A percentile compares a stretch with the other conserved stretches of the same genome.
Conservation (phyloP, 2,329 filamentous ascomycete genomes). For the Xylaria arbuscula region DNA sequence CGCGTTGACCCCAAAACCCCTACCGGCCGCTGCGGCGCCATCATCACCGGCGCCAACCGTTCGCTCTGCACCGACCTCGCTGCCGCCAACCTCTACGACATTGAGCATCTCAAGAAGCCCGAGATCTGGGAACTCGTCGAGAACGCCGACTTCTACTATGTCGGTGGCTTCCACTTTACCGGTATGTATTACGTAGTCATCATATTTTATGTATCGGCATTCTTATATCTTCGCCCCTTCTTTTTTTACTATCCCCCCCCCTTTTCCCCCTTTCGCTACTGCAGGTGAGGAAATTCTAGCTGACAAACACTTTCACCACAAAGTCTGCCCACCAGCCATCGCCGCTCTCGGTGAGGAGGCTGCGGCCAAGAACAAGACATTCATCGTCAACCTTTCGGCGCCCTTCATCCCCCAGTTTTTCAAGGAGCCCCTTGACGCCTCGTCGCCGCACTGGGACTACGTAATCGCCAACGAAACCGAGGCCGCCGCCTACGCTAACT, state of each 20-base stretch:
- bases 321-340: constrained; percentile 88
- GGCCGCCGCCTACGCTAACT: constrained; percentile 86
- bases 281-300: not conserved
- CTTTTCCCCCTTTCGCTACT: not conserved
- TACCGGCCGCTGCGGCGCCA: constrained; percentile 93
- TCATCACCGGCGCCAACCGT: constrained; percentile 97
- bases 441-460: constrained; percentile 93
- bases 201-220: constrained; percentile 41
- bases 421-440: constrained; percentile 91
- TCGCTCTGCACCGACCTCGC: constrained; percentile 95
- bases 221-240: not conserved
- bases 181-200: constrained; percentile 24
- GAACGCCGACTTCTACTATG: constrained; percentile 88
- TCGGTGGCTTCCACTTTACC: constrained; percentile 97
- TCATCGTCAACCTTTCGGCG: constrained; percentile 91
- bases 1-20: constrained; percentile 84
- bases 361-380: constrained; percentile 87
- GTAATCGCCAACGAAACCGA: constrained; percentile 98
- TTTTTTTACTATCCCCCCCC: not conserved
- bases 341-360: constrained; percentile 92
- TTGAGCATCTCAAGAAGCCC: constrained; percentile 90
- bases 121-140: constrained; percentile 93
- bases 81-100: constrained; percentile 95
- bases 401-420: constrained; percentile 98
- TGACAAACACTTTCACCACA: constrained; percentile 39